phyloP scores from a whole-genome alignment of 495 filamentous ascomycete genomes.

The Lasiosphaeriaceae sp. region DNA sequence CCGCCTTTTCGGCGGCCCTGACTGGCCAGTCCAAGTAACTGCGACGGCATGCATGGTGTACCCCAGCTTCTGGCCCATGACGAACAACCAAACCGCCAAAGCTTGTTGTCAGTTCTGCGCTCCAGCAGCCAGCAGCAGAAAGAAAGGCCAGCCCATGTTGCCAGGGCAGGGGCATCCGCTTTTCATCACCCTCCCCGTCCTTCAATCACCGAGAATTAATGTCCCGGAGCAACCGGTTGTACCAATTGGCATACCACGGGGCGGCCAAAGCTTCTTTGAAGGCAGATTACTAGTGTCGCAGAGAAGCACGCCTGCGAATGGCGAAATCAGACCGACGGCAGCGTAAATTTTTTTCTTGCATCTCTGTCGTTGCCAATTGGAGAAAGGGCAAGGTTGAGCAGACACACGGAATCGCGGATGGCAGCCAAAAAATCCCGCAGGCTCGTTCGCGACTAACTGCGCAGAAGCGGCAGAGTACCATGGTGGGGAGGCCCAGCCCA shows the following conservation, averaged over 20 bases:
- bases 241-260: slow-evolving; percentile 10
- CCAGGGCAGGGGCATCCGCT: background rate
- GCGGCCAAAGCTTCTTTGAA: slow-evolving; percentile 7
- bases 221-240: background rate
- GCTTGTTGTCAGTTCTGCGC: slow-evolving; percentile 17
- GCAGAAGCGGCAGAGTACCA: slow-evolving; percentile 18
- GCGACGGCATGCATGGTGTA: slow-evolving; percentile 18
- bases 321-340: background rate
- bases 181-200: background rate
- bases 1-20: background rate
- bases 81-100: slow-evolving; percentile 19
- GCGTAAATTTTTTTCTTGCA: background rate
- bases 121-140: slow-evolving; percentile 1
- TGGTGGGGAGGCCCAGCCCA: slow-evolving; percentile 14
- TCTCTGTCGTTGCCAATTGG: background rate
- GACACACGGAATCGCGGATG: slow-evolving; percentile 7
- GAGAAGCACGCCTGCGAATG: slow-evolving; percentile 3
- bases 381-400: background rate
- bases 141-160: background rate
- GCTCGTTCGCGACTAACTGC: slow-evolving; percentile 6
- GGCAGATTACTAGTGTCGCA: background rate
- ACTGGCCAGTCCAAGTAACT: slow-evolving; percentile 16
- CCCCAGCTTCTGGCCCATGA: slow-evolving; percentile 18
- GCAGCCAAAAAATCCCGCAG: slow-evolving; percentile 37
- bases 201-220: background rate